A percentile compares a stretch with the other conserved stretches of the same genome.
These are phyloP conservation scores for Lactuca saligna DNA, from an alignment of 129 eudicot species.

Conservation along the genomic window DNA sequence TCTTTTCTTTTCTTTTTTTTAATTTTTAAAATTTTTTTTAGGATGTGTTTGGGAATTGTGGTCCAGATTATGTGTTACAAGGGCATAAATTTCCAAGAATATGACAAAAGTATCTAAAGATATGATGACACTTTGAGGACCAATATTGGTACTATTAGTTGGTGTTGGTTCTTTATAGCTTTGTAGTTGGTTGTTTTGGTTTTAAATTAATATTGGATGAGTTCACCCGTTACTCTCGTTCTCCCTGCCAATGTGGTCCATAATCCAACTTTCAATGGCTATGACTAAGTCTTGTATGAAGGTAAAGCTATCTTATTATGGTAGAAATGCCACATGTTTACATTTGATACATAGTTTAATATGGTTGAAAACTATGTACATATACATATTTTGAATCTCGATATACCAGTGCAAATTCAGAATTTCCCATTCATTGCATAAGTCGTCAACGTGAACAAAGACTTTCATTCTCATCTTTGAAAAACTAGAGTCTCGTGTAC, in stretches of 20 bases:
- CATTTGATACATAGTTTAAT: constrained; percentile 10
- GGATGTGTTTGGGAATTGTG: constrained; percentile 4
- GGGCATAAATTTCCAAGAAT: constrained; percentile 11
- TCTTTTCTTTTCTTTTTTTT: too few relatives aligned
- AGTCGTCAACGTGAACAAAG: not conserved
- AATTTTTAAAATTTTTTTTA: too few relatives aligned
- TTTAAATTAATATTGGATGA: constrained; percentile 28
- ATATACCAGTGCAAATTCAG: too few relatives aligned
- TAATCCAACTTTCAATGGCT: constrained; percentile 30
- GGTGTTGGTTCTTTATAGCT: constrained; percentile 34
- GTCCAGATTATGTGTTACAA: constrained; percentile 18
- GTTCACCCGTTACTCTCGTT: constrained; percentile 26
- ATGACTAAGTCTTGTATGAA: constrained; percentile 16
- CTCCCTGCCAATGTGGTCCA: constrained; percentile 41
- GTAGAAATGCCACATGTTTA: constrained; percentile 8
- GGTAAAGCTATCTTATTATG: constrained; percentile 9
- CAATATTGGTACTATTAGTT: constrained; percentile 35
- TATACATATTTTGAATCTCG: not conserved
- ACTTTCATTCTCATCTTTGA: not conserved
- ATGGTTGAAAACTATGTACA: constrained; percentile 8
- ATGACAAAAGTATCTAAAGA: constrained; percentile 18
- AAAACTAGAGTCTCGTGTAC: not conserved
- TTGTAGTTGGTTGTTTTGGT: constrained; percentile 36
- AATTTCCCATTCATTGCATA: too few relatives aligned
- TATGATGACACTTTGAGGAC: constrained; percentile 33